Evolutionary conservation across 768 basidiomycete genomes (phyloP), one percentile per base, ranked within the genome.

Genomic region (Coprinopsis marcescibilis): DNA sequence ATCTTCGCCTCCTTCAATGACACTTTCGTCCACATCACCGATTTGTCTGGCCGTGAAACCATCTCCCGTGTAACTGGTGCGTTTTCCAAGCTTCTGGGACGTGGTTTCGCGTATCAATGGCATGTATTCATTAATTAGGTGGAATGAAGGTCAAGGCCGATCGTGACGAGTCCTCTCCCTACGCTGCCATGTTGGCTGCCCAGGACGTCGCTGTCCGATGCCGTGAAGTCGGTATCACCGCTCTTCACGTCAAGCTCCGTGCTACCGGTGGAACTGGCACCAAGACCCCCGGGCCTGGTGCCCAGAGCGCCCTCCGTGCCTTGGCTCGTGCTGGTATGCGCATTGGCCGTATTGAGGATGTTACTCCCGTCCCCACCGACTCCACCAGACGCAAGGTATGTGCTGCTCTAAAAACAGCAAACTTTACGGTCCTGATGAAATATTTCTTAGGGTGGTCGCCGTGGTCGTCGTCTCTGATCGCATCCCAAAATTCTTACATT

Each of bases 81-180:
- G 79, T 70, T 19, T 33, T 37, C 40, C 20, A 7, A 39, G 26
- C n/a, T n/a, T 13, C 13, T 44, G 4, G 27, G 15, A 3, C 37
- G 23, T 2, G 5, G n/a, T 32, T 21, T 4, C 10, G 17, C 21
- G 19, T 20, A 19, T 20, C 7, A 12, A 48, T 45, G 14, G 45
- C 15, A 17, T 20, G 11, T 20, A 21, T 7, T 27, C 23, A 15
- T 35, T 45, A 46, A 26, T 26, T 50, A 89, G 90, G 91, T 67
- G 96, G 96, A 51, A 98, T 98, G 96, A 98, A 98, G 77, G 96
- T 99, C 72, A 99, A 98, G 77, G 96, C 95, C 11, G 96, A 99
- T 71, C 88, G 96, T 71, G 96, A 99, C 73, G 96, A 99, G 73
- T 97, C 93, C 33, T 97, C 94, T 19, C 90, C 89, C 14, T 90